These are phyloP conservation scores for Mortierella sp. DNA, from an alignment of 371 early-diverging fungal genomes.

Conservation along the genomic window DNA sequence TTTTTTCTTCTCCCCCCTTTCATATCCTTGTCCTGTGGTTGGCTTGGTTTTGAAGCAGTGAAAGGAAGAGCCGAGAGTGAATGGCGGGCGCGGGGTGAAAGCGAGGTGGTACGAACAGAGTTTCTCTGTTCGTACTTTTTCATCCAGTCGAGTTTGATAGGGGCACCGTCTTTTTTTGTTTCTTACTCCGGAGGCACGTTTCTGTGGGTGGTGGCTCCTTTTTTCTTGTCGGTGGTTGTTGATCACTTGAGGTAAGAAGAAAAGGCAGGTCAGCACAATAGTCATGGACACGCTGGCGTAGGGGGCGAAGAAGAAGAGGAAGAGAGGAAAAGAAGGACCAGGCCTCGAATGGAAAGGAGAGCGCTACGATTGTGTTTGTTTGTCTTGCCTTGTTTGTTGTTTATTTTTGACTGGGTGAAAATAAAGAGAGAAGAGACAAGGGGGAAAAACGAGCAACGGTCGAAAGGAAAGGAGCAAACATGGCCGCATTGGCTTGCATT, in stretches of 20 bases:
- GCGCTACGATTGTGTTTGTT: background rate
- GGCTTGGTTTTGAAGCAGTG: background rate
- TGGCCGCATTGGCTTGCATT: background rate
- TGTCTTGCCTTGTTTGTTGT: background rate
- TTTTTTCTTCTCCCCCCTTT: too few species aligned
- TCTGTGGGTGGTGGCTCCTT: background rate
- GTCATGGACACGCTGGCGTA: background rate
- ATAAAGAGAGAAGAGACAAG: too few species aligned
- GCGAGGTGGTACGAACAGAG: background rate
- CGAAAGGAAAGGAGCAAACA: background rate
- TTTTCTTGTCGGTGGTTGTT: background rate
- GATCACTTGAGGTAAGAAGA: background rate
- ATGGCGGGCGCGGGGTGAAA: background rate
- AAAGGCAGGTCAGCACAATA: background rate
- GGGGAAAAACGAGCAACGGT: background rate
- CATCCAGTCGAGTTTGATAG: background rate
- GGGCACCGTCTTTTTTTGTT: background rate
- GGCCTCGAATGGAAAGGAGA: too few species aligned
- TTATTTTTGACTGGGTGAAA: background rate
- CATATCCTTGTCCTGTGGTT: background rate
- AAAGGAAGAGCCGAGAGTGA: background rate
- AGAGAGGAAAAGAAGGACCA: background rate
- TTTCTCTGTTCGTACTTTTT: background rate
- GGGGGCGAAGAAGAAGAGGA: background rate
- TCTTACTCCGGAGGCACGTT: background rate